Evolutionary conservation across 2,329 filamentous ascomycete genomes (phyloP), one percentile per base, ranked within the genome.

Genomic region (Podosphaera leucotricha): DNA sequence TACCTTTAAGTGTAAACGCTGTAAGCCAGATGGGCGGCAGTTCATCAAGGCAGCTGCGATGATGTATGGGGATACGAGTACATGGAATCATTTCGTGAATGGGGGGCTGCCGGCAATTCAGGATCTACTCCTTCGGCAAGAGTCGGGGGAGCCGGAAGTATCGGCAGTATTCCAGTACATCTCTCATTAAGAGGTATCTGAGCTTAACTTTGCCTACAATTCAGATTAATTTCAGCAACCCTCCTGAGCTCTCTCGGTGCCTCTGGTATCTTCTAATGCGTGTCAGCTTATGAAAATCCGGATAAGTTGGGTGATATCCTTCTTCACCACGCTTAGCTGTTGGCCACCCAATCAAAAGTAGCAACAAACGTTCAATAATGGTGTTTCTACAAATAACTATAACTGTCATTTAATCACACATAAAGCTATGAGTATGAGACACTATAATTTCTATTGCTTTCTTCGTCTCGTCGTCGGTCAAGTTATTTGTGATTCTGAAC

Each of bases 101-200:
- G 72, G 77, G 2, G 77, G 74, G 0, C 62, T 98, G 56, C 71
- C 74, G 50, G 70, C 72, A 47, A 98, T 98, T 47, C 87, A 98
- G 60, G 90, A 98, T 64, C 62, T 94, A 57, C 58, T 98, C 56
- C 64, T 98, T 41, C 71, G 87, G 50, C 90, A 95, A 61, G 90
- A 98, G 63, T 73, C 71, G 46, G 71, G 68, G 3, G 77, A 87
- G 60, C 64, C 68, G 20, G 81, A 83, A 55, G 85, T 98, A 7
- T 94, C 84, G 50, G 84, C 87, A 10, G 85, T 95, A 28, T 98
- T 98, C 59, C 90, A 98, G 67, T 98, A 95, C 62, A 95, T 98
- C 56, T 94, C 86, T 52, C 90, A 95, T 64, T 81, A 52, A 48
- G 15, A 8, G 16, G 11, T 7, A 11, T 13, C 15, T 6, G 28